Evolutionary conservation across 306 rosid genomes (phyloP).

Genomic region (Dryas alaskensis): DNA sequence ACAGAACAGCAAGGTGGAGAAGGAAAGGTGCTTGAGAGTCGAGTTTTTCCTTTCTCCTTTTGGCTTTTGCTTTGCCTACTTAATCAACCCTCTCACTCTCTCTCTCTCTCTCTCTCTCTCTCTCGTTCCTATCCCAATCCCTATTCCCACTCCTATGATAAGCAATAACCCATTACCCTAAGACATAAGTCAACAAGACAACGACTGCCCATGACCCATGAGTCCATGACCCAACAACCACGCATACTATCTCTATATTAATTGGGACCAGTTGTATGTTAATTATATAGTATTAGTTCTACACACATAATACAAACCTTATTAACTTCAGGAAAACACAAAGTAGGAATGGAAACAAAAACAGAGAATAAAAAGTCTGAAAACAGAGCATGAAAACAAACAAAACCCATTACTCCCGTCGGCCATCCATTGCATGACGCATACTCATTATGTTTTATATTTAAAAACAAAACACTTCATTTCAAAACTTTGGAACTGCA

Average conservation of each 20-base stretch:
- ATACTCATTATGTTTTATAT: neutral
- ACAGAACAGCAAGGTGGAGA: neutral
- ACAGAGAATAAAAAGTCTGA: constrained; percentile 33
- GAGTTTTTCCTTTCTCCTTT: neutral
- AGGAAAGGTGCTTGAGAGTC: neutral
- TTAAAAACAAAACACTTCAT: neutral
- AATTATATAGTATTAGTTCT: neutral
- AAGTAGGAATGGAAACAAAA: constrained; percentile 24
- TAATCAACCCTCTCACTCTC: neutral
- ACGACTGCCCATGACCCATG: neutral
- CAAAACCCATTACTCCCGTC: neutral
- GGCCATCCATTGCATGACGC: neutral
- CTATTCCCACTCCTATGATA: constrained; percentile 18
- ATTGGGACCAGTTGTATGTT: neutral
- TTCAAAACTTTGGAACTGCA: neutral
- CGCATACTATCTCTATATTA: too few species aligned
- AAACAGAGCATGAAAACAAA: neutral
- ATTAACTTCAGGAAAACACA: neutral
- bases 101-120: neutral
- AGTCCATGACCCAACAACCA: neutral
- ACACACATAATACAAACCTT: neutral
- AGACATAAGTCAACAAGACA: constrained; percentile 7
- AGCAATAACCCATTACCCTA: neutral
- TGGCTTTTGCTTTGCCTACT: neutral
- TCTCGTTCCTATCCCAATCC: neutral